Evolutionary conservation across 2,329 filamentous ascomycete species (phyloP), one percentile per base, ranked within the genome.

Genomic region (Aspergillus persii): DNA sequence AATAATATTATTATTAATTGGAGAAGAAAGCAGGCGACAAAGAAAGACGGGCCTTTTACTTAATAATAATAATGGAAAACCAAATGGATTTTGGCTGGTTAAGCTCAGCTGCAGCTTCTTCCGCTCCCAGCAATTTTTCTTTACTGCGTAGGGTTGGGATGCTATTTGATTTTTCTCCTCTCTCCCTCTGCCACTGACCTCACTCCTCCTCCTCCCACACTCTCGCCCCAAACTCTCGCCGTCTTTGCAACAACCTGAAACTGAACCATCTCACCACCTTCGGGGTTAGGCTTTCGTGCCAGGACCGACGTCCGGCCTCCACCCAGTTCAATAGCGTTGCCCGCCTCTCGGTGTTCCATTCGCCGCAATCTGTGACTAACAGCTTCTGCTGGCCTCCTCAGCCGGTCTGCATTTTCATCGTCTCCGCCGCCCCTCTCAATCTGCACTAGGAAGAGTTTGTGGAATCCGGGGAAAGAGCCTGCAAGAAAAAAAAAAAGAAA

Each of bases 351-450:
- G 60, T 50, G 60, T 57, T 61, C 57, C 61, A 60, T 62, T 61
- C 57, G 57, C 52, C 55, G 57, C 53, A 64, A 70, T 72, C 67
- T 64, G 70, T 74, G 71, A 73, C 72, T 74, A 74, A 74, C 70
- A 72, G 70, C 66, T 70, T 71, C 56, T 54, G 58, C 57, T 63
- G 62, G 8, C 63, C 62, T 62, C 56, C 53, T 57, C 56, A 53
- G 57, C 44, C 50, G 36, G 41, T 56, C 44, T 49, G 53, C 44
- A 47, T 47, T 58, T 56, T 58, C 55, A 51, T 44, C 30, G 54
- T 59, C 60, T 61, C 63, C 59, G 61, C 63, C 66, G 60, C 65
- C 67, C 64, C 66, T 65, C 70, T 58, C 39, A 53, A 58, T 44
- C 53, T 63, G 51, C 57, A 68, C 61, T 60, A 61, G 63, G 58